phyloP scores from a whole-genome alignment of 148 eudicot genomes.

The Arctostaphylos glauca region DNA sequence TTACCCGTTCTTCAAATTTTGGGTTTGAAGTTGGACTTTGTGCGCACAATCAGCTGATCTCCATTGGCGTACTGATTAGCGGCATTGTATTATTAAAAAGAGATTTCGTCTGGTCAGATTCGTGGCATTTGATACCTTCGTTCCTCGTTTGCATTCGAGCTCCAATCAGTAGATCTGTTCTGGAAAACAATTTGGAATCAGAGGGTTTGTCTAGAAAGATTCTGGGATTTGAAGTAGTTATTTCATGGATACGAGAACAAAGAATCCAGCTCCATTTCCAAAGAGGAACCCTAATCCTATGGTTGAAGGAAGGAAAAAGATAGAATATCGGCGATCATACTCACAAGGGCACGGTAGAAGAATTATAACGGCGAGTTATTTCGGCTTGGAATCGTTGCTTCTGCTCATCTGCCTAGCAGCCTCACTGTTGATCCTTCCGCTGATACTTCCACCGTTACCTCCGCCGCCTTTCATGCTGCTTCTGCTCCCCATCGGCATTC shows the following conservation, averaged over 20 bases:
- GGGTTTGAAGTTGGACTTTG: background rate
- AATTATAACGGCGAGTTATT: constrained; percentile 30
- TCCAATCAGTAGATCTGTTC: background rate
- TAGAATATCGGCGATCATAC: constrained; percentile 6
- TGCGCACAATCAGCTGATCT: background rate
- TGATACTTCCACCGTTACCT: constrained; percentile 84
- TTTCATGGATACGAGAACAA: constrained; percentile 17
- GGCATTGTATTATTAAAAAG: background rate
- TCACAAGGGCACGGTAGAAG: constrained; percentile 28
- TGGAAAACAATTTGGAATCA: too few relatives aligned
- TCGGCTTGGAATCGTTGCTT: constrained; percentile 61
- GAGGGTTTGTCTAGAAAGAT: background rate
- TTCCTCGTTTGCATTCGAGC: background rate
- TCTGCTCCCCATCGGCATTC: constrained; percentile 66
- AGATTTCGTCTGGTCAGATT: background rate
- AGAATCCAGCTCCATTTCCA: constrained; percentile 8
- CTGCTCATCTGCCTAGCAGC: constrained; percentile 62
- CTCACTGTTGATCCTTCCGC: constrained; percentile 65
- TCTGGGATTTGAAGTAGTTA: background rate
- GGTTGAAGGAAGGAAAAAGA: constrained; percentile 8
- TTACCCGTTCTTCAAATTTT: background rate
- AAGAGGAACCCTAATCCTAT: background rate
- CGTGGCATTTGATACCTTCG: background rate
- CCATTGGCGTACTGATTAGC: background rate
- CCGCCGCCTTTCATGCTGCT: constrained; percentile 87